Percentiles rank a stretch among this genome's conserved stretches.
Conservation (phyloP, 2,329 filamentous ascomycete species). For the Juglanconis sp. region DNA sequence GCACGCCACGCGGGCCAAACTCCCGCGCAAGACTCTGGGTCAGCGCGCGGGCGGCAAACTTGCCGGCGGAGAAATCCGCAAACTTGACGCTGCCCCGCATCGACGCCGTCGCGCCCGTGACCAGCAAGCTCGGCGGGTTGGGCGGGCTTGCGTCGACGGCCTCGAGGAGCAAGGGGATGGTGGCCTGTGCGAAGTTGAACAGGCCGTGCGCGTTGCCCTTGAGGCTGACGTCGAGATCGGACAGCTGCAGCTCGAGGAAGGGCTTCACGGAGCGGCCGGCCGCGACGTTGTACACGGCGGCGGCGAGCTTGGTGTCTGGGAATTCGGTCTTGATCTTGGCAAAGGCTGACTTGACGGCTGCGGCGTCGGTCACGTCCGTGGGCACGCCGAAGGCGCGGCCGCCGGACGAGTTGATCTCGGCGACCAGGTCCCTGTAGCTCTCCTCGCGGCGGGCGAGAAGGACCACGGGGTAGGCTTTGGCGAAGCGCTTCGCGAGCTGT, state of each 20-base stretch:
- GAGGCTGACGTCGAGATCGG: constrained; percentile 48
- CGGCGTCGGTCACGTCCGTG: constrained; percentile 57
- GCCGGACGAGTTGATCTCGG: constrained; percentile 64
- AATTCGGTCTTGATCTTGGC: constrained; percentile 59
- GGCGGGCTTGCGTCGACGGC: background rate
- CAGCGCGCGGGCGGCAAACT: background rate
- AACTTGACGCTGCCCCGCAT: background rate
- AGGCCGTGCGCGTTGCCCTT: constrained; percentile 41
- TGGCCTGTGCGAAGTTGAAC: background rate
- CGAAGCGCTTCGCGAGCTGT: constrained; percentile 55
- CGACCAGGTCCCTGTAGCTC: constrained; percentile 63
- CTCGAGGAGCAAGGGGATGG: background rate
- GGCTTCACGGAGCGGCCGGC: constrained; percentile 50
- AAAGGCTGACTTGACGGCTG: constrained; percentile 56
- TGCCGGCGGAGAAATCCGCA: background rate
- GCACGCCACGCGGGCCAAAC: constrained; percentile 79
- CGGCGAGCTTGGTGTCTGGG: constrained; percentile 52
- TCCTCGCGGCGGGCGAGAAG: constrained; percentile 67
- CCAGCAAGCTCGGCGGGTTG: background rate
- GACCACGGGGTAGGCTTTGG: constrained; percentile 67
- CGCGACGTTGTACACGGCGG: constrained; percentile 69
- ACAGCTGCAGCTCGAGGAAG: constrained; percentile 53
- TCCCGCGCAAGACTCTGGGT: constrained; percentile 44
- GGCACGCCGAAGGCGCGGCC: constrained; percentile 69
- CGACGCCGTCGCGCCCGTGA: background rate